These are phyloP conservation scores for Cladosporium velox DNA, from an alignment of 2,329 filamentous ascomycete genomes.

Conservation along the genomic window DNA sequence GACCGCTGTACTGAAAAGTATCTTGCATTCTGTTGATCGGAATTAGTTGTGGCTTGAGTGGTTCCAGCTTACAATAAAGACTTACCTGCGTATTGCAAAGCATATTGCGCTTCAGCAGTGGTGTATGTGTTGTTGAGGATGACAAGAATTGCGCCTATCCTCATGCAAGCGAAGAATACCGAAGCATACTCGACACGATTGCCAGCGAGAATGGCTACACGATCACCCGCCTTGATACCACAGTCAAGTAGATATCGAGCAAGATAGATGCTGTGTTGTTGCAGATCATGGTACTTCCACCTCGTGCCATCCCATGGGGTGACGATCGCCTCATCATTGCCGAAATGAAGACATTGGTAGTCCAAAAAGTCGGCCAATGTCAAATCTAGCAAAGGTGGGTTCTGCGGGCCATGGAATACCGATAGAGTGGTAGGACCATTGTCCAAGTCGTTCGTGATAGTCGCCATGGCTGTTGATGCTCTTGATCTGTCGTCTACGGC, in stretches of 20 bases:
- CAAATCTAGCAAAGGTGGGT: constrained; percentile 69
- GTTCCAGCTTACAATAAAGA: background rate
- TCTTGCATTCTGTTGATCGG: constrained; percentile 59
- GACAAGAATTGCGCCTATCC: constrained; percentile 57
- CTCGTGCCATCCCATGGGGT: constrained; percentile 75
- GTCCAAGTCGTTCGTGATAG: constrained; percentile 22
- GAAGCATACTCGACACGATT: constrained; percentile 61
- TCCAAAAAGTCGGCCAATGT: constrained; percentile 73
- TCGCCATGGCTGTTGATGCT: constrained; percentile 22
- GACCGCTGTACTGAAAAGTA: constrained; percentile 70
- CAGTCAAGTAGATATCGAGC: constrained; percentile 59
- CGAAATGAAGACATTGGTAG: constrained; percentile 67
- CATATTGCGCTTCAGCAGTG: constrained; percentile 69
- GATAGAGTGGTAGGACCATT: constrained; percentile 42
- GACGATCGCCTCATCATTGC: constrained; percentile 67
- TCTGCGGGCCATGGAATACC: constrained; percentile 66
- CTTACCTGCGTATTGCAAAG: constrained; percentile 68
- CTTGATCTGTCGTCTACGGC: constrained; percentile 1
- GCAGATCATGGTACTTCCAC: constrained; percentile 61
- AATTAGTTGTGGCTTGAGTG: constrained; percentile 11
- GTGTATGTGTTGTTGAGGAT: constrained; percentile 85
- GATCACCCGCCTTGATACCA: constrained; percentile 68
- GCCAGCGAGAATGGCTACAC: constrained; percentile 72
- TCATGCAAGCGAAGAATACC: constrained; percentile 70
- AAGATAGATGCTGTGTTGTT: constrained; percentile 42